Conservation (phyloP, 2,329 filamentous ascomycete genomes). For the Penicillium rolfsii region DNA sequence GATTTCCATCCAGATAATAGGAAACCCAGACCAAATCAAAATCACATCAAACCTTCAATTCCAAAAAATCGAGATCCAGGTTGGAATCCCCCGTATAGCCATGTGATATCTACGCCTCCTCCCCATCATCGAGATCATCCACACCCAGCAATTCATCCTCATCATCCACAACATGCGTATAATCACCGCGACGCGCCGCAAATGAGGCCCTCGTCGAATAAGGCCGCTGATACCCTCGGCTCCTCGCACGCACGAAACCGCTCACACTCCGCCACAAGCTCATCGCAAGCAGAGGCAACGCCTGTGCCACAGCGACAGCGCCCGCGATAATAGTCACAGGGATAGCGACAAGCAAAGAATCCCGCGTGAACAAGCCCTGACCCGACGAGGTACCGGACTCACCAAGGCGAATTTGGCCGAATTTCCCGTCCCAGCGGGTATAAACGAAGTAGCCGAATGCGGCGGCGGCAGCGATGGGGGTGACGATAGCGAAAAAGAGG, state of each 20-base stretch:
- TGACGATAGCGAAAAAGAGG: constrained; percentile 81
- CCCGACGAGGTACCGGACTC: constrained; percentile 53
- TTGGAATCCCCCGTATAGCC: not conserved
- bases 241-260: constrained; percentile 53
- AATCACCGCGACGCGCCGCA: constrained; percentile 82
- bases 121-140: constrained; percentile 91
- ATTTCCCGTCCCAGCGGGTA: constrained; percentile 82
- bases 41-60: not conserved
- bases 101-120: constrained; percentile 38
- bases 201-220: constrained; percentile 92
- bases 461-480: constrained; percentile 72
- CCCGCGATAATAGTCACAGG: constrained; percentile 81
- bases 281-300: constrained; percentile 70
- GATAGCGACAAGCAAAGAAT: constrained; percentile 77
- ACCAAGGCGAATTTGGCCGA: constrained; percentile 88
- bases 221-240: constrained; percentile 61
- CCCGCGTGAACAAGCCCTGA: constrained; percentile 62
- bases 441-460: constrained; percentile 83
- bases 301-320: constrained; percentile 73
- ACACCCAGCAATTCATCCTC: constrained; percentile 86
- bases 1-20: constrained; percentile 10
- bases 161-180: constrained; percentile 85
- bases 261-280: constrained; percentile 71
- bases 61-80: not conserved
- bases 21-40: not conserved